phyloP scores from a whole-genome alignment of 2,329 filamentous ascomycete species.

The Pseudogymnoascus sp. region DNA sequence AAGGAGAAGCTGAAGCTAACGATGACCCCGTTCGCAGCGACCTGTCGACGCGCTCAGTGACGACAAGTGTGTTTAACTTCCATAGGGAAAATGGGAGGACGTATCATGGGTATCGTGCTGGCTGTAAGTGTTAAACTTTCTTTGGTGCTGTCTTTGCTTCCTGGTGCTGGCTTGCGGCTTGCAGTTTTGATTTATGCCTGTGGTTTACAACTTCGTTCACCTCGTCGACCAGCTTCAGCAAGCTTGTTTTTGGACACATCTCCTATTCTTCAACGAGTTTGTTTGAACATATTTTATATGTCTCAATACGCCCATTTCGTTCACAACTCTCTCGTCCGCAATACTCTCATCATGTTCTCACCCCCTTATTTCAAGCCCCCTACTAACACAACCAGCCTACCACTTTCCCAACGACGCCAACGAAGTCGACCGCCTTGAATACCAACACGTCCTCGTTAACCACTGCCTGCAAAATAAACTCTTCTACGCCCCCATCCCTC shows the following conservation, averaged over 20 bases:
- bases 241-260: background rate
- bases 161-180: background rate
- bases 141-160: background rate
- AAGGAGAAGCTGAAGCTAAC: background rate
- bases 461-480: conserved; percentile 31
- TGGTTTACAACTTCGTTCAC: background rate
- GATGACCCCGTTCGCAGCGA: background rate
- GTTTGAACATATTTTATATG: background rate
- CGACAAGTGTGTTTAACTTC: conserved; percentile 16
- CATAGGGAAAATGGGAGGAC: conserved; percentile 23
- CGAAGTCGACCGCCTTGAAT: conserved; percentile 41
- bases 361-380: background rate
- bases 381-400: conserved; percentile 17
- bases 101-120: conserved; percentile 23
- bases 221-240: background rate
- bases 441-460: conserved; percentile 40
- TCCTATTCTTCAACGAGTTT: background rate
- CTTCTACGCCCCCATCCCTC: conserved; percentile 33
- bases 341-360: background rate
- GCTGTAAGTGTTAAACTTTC: conserved; percentile 11
- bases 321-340: background rate
- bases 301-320: background rate
- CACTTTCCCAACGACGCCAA: conserved; percentile 38
- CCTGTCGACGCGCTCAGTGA: conserved; percentile 14
- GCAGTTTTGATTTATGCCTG: background rate